Conservation (phyloP, 2,329 filamentous ascomycete species). For the Blumeria graminis region DNA sequence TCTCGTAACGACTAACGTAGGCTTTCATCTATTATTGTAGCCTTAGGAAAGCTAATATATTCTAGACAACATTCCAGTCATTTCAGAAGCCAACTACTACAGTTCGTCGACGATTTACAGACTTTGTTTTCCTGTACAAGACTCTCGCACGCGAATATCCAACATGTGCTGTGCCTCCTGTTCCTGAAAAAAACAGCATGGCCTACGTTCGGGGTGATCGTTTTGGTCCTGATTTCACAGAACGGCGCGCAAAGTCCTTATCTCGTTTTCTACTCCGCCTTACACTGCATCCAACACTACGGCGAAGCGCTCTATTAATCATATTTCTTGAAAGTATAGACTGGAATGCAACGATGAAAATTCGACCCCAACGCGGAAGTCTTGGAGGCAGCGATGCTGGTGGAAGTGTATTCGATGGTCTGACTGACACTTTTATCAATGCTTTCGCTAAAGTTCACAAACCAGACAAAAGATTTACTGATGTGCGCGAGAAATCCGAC, state of each 20-base stretch:
- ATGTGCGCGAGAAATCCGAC: conserved; percentile 76
- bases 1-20: conserved; percentile 68
- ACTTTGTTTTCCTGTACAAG: conserved; percentile 94
- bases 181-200: conserved; percentile 98
- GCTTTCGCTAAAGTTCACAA: conserved; percentile 94
- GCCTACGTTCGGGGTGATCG: conserved; percentile 92
- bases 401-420: conserved; percentile 70
- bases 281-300: conserved; percentile 68
- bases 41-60: background rate
- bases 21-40: conserved; percentile 9
- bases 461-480: conserved; percentile 79
- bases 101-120: conserved; percentile 81
- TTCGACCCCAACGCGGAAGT: conserved; percentile 41
- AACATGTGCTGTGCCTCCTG: conserved; percentile 73
- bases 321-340: conserved; percentile 80
- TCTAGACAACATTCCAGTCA: conserved; percentile 73
- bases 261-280: conserved; percentile 76
- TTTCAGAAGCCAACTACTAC: conserved; percentile 63
- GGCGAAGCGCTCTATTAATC: conserved; percentile 59
- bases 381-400: conserved; percentile 20
- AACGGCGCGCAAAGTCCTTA: conserved; percentile 67
- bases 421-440: conserved; percentile 91
- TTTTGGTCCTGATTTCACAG: conserved; percentile 81
- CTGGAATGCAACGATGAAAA: conserved; percentile 91
- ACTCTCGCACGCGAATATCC: conserved; percentile 70